A percentile compares a stretch with the other conserved stretches of the same genome.
These are phyloP conservation scores for Alisma plantagoaquatica DNA, from an alignment of 106 monocot species.

Conservation along the genomic window DNA sequence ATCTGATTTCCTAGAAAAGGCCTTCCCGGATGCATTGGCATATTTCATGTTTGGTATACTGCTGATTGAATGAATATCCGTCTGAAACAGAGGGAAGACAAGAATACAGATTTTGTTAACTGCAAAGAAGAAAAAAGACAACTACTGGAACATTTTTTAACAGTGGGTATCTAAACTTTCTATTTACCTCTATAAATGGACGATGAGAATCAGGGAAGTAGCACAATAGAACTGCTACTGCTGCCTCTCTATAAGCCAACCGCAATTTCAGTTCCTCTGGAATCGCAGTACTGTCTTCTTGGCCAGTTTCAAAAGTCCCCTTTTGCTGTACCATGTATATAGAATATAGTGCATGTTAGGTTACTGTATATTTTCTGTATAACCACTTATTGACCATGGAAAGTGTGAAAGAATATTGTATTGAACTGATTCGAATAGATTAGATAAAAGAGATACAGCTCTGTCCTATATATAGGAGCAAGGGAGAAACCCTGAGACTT, in stretches of 20 bases:
- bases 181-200: conserved; percentile 50
- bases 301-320: conserved; percentile 87
- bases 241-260: conserved; percentile 74
- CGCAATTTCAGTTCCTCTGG: conserved; percentile 70
- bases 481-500: too few species aligned
- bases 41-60: conserved; percentile 76
- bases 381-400: too few species aligned
- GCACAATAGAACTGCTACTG: conserved; percentile 71
- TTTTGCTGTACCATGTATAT: conserved; percentile 93
- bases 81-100: conserved; percentile 43
- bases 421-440: too few species aligned
- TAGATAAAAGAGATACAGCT: too few species aligned
- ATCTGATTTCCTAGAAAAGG: conserved; percentile 67
- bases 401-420: too few species aligned
- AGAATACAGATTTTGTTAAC: too few species aligned
- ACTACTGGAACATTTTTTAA: too few species aligned
- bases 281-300: conserved; percentile 62
- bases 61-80: conserved; percentile 49
- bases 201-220: conserved; percentile 46
- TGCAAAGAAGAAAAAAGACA: too few species aligned
- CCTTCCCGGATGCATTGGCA: conserved; percentile 56
- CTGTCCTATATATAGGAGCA: too few species aligned
- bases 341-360: too few species aligned
- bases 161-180: too few species aligned
- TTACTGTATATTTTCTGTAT: too few species aligned